phyloP scores from a whole-genome alignment of 2,329 filamentous ascomycete species.

The Cytospora piceae region DNA sequence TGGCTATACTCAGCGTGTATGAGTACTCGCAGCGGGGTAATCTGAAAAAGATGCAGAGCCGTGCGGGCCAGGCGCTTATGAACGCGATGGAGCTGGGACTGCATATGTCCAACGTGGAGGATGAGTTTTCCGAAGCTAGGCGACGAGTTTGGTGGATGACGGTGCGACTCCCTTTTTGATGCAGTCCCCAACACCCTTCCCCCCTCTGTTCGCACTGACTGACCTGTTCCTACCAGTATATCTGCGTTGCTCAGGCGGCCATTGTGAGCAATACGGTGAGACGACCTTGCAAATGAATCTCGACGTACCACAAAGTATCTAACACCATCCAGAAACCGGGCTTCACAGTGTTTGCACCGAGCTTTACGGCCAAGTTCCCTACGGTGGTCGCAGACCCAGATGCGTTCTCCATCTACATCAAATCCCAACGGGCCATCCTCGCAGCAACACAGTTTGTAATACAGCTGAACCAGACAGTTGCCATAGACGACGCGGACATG shows the following conservation, averaged over 20 bases:
- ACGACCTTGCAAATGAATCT: background rate
- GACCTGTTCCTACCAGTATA: slow-evolving; percentile 41
- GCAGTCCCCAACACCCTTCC: too few relatives aligned
- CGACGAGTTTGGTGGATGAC: slow-evolving; percentile 59
- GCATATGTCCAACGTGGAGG: slow-evolving; percentile 45
- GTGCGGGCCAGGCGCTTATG: slow-evolving; percentile 52
- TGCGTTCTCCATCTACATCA: slow-evolving; percentile 49
- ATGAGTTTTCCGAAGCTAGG: slow-evolving; percentile 49
- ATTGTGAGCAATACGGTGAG: slow-evolving; percentile 55
- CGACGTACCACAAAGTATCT: background rate
- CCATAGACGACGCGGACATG: slow-evolving; percentile 43
- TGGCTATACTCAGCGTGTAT: slow-evolving; percentile 54
- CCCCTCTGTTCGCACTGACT: background rate
- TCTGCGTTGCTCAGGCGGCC: slow-evolving; percentile 53
- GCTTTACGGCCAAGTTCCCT: slow-evolving; percentile 50
- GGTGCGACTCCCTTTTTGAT: slow-evolving; percentile 34
- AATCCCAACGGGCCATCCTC: slow-evolving; percentile 53
- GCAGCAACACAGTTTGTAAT: slow-evolving; percentile 53
- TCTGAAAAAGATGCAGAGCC: slow-evolving; percentile 54
- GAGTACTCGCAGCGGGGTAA: slow-evolving; percentile 59
- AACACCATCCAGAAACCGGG: slow-evolving; percentile 43
- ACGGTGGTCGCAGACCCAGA: slow-evolving; percentile 46
- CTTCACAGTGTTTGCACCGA: slow-evolving; percentile 47
- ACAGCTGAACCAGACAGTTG: slow-evolving; percentile 48
- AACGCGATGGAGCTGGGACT: slow-evolving; percentile 50